Base-by-base conservation (phyloP, 148 eudicot genomes). In the Oxyria digyna region DNA sequence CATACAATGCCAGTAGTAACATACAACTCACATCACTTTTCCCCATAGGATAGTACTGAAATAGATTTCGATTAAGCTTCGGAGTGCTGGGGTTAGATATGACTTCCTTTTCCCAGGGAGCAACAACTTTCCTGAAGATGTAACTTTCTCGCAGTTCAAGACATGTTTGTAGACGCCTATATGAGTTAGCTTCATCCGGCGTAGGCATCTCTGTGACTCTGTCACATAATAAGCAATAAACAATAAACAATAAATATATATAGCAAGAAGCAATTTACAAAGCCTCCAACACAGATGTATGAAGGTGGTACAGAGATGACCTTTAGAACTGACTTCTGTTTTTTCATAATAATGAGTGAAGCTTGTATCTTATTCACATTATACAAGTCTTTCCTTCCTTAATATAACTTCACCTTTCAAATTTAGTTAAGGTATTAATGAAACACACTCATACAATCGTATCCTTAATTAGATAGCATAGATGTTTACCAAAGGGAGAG, bases 61-160 rank as follows among this genome's bases (percentile, higher is more conserved):
- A 94, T 49, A 97, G 98, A 66, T 85, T 88, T 67, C 81, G 89
- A 73, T 85, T 81, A n/a, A 89, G 99, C 80, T 85, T 91, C 7
- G 99, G 97, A 3, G 97, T 91, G 73, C 96, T 82, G 23, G 99
- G 97, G 68, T 95, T 96, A 76, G 90, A 78, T 73, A 88, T 95
- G 68, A 84, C 76, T 84, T 95, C 99, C 57, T 85, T 95, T 35
- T 80, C 92, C 99, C 99, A 95, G 73, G 99, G 97, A 77, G 96
- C 81, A 79, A 85, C 78, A 76, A 79, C 82, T 81, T 95, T 97
- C 73, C 84, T 84, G 54, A 87, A 95, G n/a, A 95, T 87, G 81
- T 95, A 95, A 80, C 79, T 81, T 42, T 84, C 78, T 59, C 99
- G 83, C 82, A 95, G 52, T 75, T 87, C 99, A 74, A 95, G 99